Evolutionary conservation across 2,329 filamentous ascomycete genomes (phyloP), one percentile per base, ranked within the genome.

Genomic region (Metarhizium anisopliae): DNA sequence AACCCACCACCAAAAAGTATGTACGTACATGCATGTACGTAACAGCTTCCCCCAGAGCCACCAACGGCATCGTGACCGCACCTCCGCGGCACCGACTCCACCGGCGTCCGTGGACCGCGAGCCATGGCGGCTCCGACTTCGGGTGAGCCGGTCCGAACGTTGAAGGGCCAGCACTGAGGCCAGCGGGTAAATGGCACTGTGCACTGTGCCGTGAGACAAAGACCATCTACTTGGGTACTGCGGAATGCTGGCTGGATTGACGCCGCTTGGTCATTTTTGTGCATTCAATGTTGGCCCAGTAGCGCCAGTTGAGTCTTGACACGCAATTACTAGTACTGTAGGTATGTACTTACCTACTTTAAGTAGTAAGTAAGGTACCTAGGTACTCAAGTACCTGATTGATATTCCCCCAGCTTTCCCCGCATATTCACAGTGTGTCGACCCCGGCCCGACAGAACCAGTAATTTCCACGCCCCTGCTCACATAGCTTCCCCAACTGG

Each of bases 91-190:
- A 40, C 20, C 40, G 40, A 35, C 50, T 14, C 50, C 42, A 49
- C 30, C 54, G 50, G 54, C 7, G 40, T 32, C 50, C 54, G 54
- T 55, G 54, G 54, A 47, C 52, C 30, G 52, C 52, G 43, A 35
- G 10, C 14, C 47, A 18, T 32, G 25, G 42, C 42, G 16, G 52
- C 42, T 32, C 42, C 51, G 51, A 45, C n/a, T 45, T 45, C 42
- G 42, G 11, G 42, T 45, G 42, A 18, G n/a, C 42, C 13, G 42
- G n/a, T 16, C 6, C 42, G 11, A 16, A 16, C 13, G 25, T 25
- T 25, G 25, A 25, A 25, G 25, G 4, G 25, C 25, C 25, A 25
- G 25, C 25, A 25, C 25, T 25, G 25, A 25, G 3, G 25, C 25
- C 25, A 25, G 3, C 25, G 25, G 25, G 25, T 25, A 25, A 25